These are phyloP conservation scores for Friedmanniomyces simplex DNA, from an alignment of 495 filamentous ascomycete species.

Conservation along the genomic window DNA sequence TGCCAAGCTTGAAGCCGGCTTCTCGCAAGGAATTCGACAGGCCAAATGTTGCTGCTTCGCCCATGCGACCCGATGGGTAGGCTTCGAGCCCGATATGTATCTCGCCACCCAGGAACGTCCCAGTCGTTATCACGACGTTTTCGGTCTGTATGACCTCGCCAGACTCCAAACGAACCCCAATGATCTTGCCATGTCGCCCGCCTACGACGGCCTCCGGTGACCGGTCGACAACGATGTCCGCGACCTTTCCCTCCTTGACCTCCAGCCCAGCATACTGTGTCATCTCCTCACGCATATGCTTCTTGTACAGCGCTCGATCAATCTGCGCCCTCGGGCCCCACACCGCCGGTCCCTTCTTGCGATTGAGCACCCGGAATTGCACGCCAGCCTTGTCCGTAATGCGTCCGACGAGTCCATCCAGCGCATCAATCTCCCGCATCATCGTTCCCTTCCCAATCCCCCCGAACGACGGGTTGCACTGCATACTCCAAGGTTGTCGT, in stretches of 20 bases:
- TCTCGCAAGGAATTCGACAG: constrained; percentile 83
- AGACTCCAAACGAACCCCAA: constrained; percentile 76
- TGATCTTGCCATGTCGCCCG: constrained; percentile 61
- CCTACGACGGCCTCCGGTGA: constrained; percentile 33
- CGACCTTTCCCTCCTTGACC: constrained; percentile 77
- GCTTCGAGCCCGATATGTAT: constrained; percentile 87
- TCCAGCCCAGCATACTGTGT: constrained; percentile 61
- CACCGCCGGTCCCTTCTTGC: constrained; percentile 84
- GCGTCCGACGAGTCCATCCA: constrained; percentile 81
- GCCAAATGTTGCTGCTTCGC: constrained; percentile 87
- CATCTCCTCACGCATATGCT: constrained; percentile 85
- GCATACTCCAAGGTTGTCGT: constrained; percentile 86
- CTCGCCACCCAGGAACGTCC: constrained; percentile 90
- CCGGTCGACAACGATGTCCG: constrained; percentile 71
- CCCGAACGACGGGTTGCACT: constrained; percentile 97
- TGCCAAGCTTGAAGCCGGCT: constrained; percentile 82
- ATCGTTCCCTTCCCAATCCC: constrained; percentile 99
- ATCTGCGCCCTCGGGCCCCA: constrained; percentile 97
- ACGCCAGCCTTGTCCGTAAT: constrained; percentile 90
- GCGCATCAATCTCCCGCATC: constrained; percentile 86
- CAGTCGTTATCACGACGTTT: constrained; percentile 87
- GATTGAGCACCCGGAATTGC: constrained; percentile 82
- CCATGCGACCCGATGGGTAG: constrained; percentile 82
- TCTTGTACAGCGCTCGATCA: constrained; percentile 80
- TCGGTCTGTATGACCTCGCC: constrained; percentile 74